Evolutionary conservation across 1,284 basidiomycete species (phyloP), one percentile per base, ranked within the genome.

Genomic region (Anthracocystis walkeri): DNA sequence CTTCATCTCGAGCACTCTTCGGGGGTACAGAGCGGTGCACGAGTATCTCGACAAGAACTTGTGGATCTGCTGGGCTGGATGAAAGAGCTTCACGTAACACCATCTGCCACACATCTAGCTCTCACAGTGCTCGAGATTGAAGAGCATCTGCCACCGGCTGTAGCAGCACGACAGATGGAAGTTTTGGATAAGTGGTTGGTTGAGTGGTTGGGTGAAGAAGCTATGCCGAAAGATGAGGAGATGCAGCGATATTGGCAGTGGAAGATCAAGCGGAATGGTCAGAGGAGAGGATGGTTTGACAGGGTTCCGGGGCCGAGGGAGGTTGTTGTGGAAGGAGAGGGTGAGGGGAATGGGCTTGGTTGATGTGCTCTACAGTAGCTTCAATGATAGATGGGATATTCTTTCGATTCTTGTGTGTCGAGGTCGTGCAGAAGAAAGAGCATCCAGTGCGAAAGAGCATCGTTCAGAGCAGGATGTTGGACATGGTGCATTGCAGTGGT

Each of bases 71-170:
- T 75, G 8, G 66, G 65, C 18, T 75, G 63, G 62, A 75, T 75
- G 72, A 61, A 54, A 29, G 41, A 69, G 52, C 52, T 75, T 23
- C 33, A 59, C 23, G 45, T 75, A 5, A 46, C 18, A 3, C 72
- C 72, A 1, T 49, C 63, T 3, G n/a, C 21, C 14, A 63, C 65
- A 41, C 62, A 62, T 11, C 12, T 75, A 10, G 66, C 58, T n/a
- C 38, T 75, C 44, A 69, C 52, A 12, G 45, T 75, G n/a, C 57
- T 75, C 33, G 66, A 69, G 52, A 51, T 75, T 2, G 72, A 75
- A 48, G 72, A 75, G 49, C 27, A 58, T 31, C 44, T 76, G 6
- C 57, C 54, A n/a, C 68, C 65, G 18, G 49, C 65, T 5, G 44
- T 76, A 14, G 67, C 67, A 2, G 56, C 57, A 29, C 53, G 49